Conservation (phyloP, 1,139 yeast genomes). For the Yamadazyma taylorii region DNA sequence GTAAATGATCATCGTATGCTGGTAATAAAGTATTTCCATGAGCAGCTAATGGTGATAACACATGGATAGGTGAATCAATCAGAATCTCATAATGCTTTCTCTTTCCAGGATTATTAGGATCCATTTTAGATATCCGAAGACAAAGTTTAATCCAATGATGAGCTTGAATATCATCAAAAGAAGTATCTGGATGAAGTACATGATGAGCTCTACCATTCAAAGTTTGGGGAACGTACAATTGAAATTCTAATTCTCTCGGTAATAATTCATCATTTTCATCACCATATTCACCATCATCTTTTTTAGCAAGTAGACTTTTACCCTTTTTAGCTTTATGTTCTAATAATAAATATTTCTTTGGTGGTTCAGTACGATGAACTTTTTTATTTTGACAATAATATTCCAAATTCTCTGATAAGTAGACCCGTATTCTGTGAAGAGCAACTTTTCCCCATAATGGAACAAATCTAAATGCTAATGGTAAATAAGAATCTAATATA, state of each 20-base stretch:
- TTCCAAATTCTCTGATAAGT: slow-evolving; percentile 84
- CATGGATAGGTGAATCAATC: slow-evolving; percentile 87
- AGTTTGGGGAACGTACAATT: slow-evolving; percentile 71
- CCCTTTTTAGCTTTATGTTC: slow-evolving; percentile 75
- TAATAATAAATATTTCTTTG: slow-evolving; percentile 71
- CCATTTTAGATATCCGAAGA: slow-evolving; percentile 66
- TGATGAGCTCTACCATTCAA: slow-evolving; percentile 47
- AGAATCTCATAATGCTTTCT: slow-evolving; percentile 89
- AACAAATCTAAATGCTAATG: slow-evolving; percentile 77
- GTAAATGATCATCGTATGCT: slow-evolving; percentile 42
- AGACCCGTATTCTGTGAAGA: slow-evolving; percentile 81
- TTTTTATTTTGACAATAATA: slow-evolving; percentile 82
- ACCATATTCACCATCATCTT: slow-evolving; percentile 35
- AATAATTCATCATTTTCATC: slow-evolving; percentile 35
- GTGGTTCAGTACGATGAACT: slow-evolving; percentile 90
- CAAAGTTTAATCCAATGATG: slow-evolving; percentile 95
- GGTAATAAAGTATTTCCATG: slow-evolving; percentile 73
- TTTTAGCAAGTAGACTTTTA: slow-evolving; percentile 33
- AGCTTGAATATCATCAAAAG: slow-evolving; percentile 71
- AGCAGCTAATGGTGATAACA: slow-evolving; percentile 64
- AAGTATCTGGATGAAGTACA: slow-evolving; percentile 76
- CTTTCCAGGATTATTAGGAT: slow-evolving; percentile 55
- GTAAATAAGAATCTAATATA: slow-evolving; percentile 78
- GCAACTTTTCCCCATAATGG: slow-evolving; percentile 84
- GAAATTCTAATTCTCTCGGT: slow-evolving; percentile 75